Base-by-base conservation (phyloP, 805 yeast genomes). In the Starmerella scarabaei region DNA sequence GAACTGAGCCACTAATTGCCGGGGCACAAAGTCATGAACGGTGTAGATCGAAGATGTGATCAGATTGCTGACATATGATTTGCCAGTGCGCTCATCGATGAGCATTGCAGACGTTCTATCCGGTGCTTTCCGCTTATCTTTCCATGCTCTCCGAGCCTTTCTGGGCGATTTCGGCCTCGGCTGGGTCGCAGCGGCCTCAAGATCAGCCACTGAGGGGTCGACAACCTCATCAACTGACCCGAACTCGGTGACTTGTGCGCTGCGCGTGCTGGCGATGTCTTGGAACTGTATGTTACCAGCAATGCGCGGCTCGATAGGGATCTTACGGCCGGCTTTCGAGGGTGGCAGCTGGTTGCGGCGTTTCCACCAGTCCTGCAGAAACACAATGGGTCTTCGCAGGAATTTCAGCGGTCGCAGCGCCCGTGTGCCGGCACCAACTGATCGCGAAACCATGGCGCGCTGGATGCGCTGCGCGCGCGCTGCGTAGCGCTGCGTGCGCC, bases 1-100 rank as follows among this genome's bases (percentile, higher is more conserved):
- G 54, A 91, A 88, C 59, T 91, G 98, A 3, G 91, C 94, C 47
- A 74, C 68, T 29, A 91, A 58, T 55, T 91, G 96, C 46, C 86
- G 73, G 1, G 98, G 98, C 2, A 91, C 50, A 52, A 91, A 91
- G 35, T 85, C 72, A 56, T 77, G 74, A 3, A 80, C 43, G 2
- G 86, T 77, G 61, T 91, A 91, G 53, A 85, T 75, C 3, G 97
- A 80, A 0, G 96, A 85, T 0, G 93, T 81, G 44, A 91, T 78
- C 21, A 68, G 51, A 58, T 91, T 91, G 43, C 68, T 58, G 40
- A 69, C 52, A 57, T 79, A 88, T 0, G 83, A 75, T 31, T 57
- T 66, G 5, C 66, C 59, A 5, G 69, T 72, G 44, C 95, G 67
- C 54, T 80, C 91, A 58, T 88, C 97, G 28, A 78, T 60, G 2